Conservation (phyloP, 768 basidiomycete species). For the Suillus cothurnatus region DNA sequence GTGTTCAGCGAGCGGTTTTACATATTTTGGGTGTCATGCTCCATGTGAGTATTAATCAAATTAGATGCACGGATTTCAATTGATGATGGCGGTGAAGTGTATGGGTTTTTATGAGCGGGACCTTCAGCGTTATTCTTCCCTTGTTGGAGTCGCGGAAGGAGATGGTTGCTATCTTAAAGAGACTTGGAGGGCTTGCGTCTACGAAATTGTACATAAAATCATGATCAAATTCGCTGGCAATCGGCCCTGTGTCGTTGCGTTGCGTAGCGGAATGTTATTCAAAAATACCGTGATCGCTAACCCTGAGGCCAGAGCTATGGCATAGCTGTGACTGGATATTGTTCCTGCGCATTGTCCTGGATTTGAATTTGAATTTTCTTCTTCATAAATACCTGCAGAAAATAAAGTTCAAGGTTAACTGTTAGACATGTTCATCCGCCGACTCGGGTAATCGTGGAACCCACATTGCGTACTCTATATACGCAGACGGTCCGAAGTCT, state of each 20-base stretch:
- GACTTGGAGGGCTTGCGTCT: background rate
- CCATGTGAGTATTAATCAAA: slow-evolving; percentile 25
- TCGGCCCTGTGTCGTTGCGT: background rate
- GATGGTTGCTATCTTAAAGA: slow-evolving; percentile 22
- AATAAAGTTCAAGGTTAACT: background rate
- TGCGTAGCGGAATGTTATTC: background rate
- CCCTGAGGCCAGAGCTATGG: too few relatives aligned
- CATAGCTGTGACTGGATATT: background rate
- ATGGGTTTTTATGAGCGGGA: slow-evolving; percentile 32
- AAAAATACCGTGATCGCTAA: background rate
- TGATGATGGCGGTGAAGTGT: slow-evolving; percentile 18
- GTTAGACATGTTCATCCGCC: background rate
- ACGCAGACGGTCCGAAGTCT: background rate
- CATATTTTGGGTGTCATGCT: slow-evolving; percentile 37
- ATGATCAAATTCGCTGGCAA: background rate
- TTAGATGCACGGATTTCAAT: background rate
- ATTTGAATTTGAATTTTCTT: background rate
- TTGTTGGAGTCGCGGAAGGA: slow-evolving; percentile 32
- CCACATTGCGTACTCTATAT: background rate
- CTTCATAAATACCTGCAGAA: background rate
- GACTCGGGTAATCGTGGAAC: background rate
- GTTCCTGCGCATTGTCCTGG: background rate
- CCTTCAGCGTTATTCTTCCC: slow-evolving; percentile 33
- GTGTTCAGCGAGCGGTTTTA: slow-evolving; percentile 36
- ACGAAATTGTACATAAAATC: slow-evolving; percentile 4